Conservation (phyloP, 2,329 filamentous ascomycete species). For the Aspergillus sp. region DNA sequence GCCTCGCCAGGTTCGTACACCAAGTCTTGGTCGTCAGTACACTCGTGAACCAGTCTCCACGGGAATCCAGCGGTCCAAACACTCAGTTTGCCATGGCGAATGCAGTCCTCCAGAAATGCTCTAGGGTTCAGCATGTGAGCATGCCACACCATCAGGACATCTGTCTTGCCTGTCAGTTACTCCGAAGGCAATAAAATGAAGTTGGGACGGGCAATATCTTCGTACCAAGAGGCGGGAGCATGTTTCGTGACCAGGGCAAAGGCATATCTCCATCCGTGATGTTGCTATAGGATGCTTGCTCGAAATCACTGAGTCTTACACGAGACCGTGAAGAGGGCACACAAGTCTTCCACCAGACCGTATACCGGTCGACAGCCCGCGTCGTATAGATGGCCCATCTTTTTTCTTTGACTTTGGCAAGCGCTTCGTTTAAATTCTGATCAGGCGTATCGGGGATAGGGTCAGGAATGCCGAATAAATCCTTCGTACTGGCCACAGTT, state of each 20-base stretch:
- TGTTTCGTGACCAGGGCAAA: slow-evolving; percentile 40
- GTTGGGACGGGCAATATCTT: slow-evolving; percentile 1
- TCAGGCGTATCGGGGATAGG: slow-evolving; percentile 36
- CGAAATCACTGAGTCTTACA: slow-evolving; percentile 18
- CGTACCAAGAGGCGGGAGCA: slow-evolving; percentile 61
- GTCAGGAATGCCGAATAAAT: slow-evolving; percentile 65
- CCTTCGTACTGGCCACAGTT: slow-evolving; percentile 63
- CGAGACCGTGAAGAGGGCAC: slow-evolving; percentile 12
- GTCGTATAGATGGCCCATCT: slow-evolving; percentile 70
- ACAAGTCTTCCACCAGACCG: slow-evolving; percentile 59
- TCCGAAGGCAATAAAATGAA: not conserved
- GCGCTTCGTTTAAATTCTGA: slow-evolving; percentile 36
- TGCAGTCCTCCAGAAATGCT: slow-evolving; percentile 70
- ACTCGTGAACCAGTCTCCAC: slow-evolving; percentile 59
- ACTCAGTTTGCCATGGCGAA: slow-evolving; percentile 56
- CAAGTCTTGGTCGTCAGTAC: slow-evolving; percentile 59
- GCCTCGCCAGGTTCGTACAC: slow-evolving; percentile 52
- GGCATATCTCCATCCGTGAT: slow-evolving; percentile 20
- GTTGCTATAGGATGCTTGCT: slow-evolving; percentile 32
- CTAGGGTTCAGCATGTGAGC: slow-evolving; percentile 75
- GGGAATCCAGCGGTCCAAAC: slow-evolving; percentile 66
- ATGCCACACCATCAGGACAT: slow-evolving; percentile 79
- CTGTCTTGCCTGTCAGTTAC: slow-evolving; percentile 34
- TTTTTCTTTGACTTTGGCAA: slow-evolving; percentile 65
- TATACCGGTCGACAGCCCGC: slow-evolving; percentile 67